phyloP scores from a whole-genome alignment of 345 rosid genomes.

The Aquilaria sinensis region DNA sequence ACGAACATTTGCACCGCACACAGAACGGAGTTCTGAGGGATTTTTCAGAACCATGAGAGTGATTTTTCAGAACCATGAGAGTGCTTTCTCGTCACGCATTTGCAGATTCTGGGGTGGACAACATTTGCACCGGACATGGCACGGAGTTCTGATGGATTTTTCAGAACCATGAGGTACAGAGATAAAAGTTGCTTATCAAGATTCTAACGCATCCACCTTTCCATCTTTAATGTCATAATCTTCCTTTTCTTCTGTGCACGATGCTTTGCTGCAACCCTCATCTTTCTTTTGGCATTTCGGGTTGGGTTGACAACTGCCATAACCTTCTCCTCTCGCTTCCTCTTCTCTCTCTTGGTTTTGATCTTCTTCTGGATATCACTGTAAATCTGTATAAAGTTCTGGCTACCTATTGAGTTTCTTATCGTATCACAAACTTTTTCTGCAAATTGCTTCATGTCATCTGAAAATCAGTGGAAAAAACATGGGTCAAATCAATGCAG shows the following conservation, averaged over 20 bases:
- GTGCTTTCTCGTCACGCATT: too few species aligned
- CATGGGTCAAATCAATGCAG: not conserved
- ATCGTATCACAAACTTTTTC: constrained; percentile 60
- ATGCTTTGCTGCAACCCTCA: constrained; percentile 67
- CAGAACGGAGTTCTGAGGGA: too few species aligned
- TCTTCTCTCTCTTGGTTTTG: constrained; percentile 63
- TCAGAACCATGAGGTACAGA: too few species aligned
- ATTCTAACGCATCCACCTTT: constrained; percentile 44
- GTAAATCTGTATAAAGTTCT: constrained; percentile 49
- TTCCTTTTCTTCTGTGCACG: constrained; percentile 74
- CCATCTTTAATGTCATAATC: constrained; percentile 60
- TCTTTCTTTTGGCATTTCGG: constrained; percentile 83
- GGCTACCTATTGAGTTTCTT: constrained; percentile 44
- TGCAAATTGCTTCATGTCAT: constrained; percentile 60
- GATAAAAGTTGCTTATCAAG: too few species aligned
- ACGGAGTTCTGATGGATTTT: too few species aligned
- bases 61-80: too few species aligned
- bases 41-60: too few species aligned
- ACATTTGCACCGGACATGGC: too few species aligned
- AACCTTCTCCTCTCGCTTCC: constrained; percentile 66
- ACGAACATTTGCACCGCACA: too few species aligned
- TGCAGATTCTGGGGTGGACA: too few species aligned
- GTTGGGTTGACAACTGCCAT: constrained; percentile 86
- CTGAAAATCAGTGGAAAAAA: constrained; percentile 27
- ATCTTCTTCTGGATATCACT: constrained; percentile 54